Base-by-base conservation (phyloP, 2,329 filamentous ascomycete species). In the Fusarium cyanostomum region DNA sequence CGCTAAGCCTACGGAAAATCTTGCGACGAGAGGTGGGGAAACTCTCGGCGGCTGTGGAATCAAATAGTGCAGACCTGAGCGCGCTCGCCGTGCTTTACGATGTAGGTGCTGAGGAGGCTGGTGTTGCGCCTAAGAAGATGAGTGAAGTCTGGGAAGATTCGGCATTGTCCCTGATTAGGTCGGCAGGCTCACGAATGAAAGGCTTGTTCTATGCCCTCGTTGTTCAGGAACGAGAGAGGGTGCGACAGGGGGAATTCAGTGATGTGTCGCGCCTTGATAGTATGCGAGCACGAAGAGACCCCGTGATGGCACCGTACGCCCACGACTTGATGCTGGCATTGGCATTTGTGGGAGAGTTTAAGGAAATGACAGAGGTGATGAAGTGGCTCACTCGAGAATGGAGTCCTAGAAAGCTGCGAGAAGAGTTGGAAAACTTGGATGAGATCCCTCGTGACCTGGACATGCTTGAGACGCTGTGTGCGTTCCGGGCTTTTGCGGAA, bases 251-350 rank as follows among this genome's bases (percentile, higher is more conserved):
- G 30, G 59, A 60, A 4, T 37, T 38, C 5, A 59, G 60, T n/a
- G 55, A 70, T 7, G 52, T 76, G n/a, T 59, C 72, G 10, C 63
- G 67, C 7, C 62, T 77, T n/a, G 76, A 78, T 9, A 64, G 67
- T 9, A 73, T 78, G 71, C 65, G 68, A 35, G 68, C 68, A 26
- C 70, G 77, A 8, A 65, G 58, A 48, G 77, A 79, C 54, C 71
- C 72, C 3, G 71, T 76, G 34, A 64, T 69, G 53, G 74, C 72
- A 7, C 66, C 71, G 86, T 64, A 76, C 12, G 74, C 69, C 2
- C 85, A 90, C 66, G 77, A 79, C 3, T 90, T 91, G 70, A 81
- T 92, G 72, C 82, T 87, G 42, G 81, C 85, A 1, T 77, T 92
- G 18, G 89, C 85, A 1, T 81, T 84, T 49, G 73, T 87, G n/a